These are phyloP conservation scores for Tuber brumale DNA, from an alignment of 495 filamentous ascomycete species.

Conservation along the genomic window DNA sequence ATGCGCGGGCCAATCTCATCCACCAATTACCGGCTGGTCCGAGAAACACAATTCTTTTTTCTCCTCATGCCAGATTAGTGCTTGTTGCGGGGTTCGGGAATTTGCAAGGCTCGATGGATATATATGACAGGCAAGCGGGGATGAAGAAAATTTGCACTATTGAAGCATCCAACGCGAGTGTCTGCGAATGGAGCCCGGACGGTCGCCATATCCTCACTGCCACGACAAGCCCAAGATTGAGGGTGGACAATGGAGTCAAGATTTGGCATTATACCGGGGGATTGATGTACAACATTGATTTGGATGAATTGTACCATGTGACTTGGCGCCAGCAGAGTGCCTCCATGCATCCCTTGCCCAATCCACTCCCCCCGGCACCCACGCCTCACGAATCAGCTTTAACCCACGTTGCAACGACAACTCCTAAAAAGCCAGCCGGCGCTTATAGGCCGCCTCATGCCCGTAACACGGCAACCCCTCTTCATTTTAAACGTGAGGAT, in stretches of 20 bases:
- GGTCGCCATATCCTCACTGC: constrained; percentile 91
- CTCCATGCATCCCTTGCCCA: constrained; percentile 55
- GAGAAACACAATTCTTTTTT: constrained; percentile 92
- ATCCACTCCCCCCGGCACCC: constrained; percentile 71
- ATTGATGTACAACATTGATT: constrained; percentile 90
- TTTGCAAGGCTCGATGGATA: constrained; percentile 91
- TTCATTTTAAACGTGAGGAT: constrained; percentile 96
- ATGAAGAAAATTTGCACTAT: constrained; percentile 86
- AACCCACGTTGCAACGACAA: constrained; percentile 77
- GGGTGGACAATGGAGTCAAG: constrained; percentile 93
- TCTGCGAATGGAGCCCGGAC: constrained; percentile 95
- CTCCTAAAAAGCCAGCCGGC: constrained; percentile 86
- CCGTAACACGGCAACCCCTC: constrained; percentile 74
- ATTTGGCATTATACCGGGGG: constrained; percentile 89
- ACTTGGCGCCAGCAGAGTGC: constrained; percentile 73
- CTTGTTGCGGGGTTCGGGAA: constrained; percentile 96
- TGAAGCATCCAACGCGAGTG: constrained; percentile 87
- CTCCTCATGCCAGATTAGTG: constrained; percentile 85
- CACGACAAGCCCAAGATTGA: constrained; percentile 85
- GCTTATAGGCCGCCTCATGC: constrained; percentile 97
- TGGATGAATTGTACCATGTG: constrained; percentile 89
- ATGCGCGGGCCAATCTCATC: constrained; percentile 67
- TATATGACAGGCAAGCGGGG: constrained; percentile 90
- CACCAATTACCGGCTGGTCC: constrained; percentile 79
- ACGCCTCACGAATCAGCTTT: constrained; percentile 76